Conservation (phyloP, 805 yeast genomes). For the Metschnikowia sp. region DNA sequence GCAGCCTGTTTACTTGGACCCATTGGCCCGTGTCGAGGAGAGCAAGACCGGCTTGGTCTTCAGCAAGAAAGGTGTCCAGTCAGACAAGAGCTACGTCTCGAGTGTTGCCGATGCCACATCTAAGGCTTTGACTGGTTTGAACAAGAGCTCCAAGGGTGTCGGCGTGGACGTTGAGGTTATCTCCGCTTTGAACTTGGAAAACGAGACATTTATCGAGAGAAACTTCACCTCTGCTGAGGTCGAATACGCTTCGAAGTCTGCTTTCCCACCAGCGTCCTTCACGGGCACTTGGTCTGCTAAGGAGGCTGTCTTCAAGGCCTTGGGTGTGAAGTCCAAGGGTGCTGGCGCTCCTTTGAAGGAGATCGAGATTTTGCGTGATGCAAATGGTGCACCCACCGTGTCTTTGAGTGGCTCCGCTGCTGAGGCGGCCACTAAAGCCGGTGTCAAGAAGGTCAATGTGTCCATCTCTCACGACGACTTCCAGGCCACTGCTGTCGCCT, state of each 20-base stretch:
- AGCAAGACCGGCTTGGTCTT: constrained; percentile 44
- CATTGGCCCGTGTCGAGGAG: constrained; percentile 73
- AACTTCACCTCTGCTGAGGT: constrained; percentile 85
- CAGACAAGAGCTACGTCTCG: constrained; percentile 41
- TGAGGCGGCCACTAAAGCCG: constrained; percentile 65
- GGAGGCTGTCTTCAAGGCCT: constrained; percentile 96
- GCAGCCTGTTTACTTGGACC: constrained; percentile 89
- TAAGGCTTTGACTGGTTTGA: constrained; percentile 53
- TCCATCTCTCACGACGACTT: constrained; percentile 95
- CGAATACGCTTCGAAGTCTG: constrained; percentile 67
- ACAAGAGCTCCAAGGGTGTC: constrained; percentile 64
- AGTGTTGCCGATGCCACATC: constrained; percentile 57
- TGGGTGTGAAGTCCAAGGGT: constrained; percentile 85
- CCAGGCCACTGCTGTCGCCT: constrained; percentile 97
- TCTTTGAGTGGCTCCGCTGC: constrained; percentile 72
- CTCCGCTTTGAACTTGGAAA: constrained; percentile 75
- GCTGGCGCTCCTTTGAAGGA: constrained; percentile 93
- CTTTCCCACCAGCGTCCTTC: constrained; percentile 82
- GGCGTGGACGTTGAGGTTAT: constrained; percentile 97
- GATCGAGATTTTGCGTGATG: constrained; percentile 77
- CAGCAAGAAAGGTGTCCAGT: constrained; percentile 50
- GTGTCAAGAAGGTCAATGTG: constrained; percentile 70
- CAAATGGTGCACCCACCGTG: constrained; percentile 81
- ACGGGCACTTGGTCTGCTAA: constrained; percentile 99
- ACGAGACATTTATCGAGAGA: constrained; percentile 86